These are phyloP conservation scores for Verticillium isaacii DNA, from an alignment of 2,329 filamentous ascomycete genomes.

Conservation along the genomic window DNA sequence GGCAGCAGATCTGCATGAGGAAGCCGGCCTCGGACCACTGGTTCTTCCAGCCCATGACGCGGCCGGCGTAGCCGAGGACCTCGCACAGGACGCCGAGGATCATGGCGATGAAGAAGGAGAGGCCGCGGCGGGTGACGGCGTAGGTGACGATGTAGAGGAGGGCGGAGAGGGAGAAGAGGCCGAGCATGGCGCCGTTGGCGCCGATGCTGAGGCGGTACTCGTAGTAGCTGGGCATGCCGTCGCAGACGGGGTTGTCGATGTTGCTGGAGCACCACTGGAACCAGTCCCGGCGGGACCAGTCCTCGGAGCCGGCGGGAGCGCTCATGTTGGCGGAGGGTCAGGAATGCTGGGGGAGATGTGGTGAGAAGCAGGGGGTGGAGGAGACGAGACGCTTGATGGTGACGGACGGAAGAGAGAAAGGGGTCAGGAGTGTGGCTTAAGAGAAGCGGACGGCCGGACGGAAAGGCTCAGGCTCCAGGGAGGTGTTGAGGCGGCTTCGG, in stretches of 20 bases:
- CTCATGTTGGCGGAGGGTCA: background rate
- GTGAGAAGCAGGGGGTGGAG: background rate
- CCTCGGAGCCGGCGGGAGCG: constrained; percentile 3
- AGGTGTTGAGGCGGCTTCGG: no score
- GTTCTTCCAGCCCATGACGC: constrained; percentile 51
- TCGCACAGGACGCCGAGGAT: constrained; percentile 48
- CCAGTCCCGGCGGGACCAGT: constrained; percentile 11
- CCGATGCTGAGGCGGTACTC: constrained; percentile 47
- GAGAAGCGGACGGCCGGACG: no score
- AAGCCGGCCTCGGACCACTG: constrained; percentile 43
- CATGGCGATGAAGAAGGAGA: constrained; percentile 49
- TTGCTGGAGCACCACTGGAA: constrained; percentile 21
- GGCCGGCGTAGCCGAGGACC: constrained; percentile 54
- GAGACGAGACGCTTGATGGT: background rate
- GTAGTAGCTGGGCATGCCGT: constrained; percentile 35
- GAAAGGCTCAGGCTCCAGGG: no score
- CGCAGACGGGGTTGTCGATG: constrained; percentile 21
- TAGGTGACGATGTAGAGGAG: constrained; percentile 35
- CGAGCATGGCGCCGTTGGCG: constrained; percentile 48
- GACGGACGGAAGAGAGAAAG: background rate
- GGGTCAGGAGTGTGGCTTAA: background rate
- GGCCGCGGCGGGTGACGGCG: constrained; percentile 38
- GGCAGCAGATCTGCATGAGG: constrained; percentile 53
- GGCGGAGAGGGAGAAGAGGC: constrained; percentile 42
- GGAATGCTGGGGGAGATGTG: background rate